phyloP scores from a whole-genome alignment of 129 eudicot genomes.

The Flaveria bidentis region DNA sequence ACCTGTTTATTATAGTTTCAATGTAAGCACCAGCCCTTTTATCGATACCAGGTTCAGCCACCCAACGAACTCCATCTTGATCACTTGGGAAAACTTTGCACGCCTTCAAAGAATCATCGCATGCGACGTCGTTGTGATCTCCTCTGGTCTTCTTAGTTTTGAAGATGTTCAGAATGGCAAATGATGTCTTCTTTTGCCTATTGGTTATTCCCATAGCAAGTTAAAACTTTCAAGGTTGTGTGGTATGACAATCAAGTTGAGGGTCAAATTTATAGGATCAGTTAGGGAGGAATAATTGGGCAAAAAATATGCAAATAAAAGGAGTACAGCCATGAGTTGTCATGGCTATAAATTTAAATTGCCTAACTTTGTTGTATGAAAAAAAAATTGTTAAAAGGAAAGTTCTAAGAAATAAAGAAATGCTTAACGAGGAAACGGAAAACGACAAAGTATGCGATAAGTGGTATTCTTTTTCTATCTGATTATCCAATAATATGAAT shows the following conservation, averaged over 20 bases:
- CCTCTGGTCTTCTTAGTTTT: conserved; percentile 27
- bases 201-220: conserved; percentile 32
- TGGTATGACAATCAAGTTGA: background rate
- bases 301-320: background rate
- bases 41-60: conserved; percentile 46
- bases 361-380: background rate
- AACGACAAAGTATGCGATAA: background rate
- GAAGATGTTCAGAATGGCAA: conserved; percentile 35
- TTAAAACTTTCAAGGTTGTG: conserved; percentile 1
- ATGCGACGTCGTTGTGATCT: conserved; percentile 14
- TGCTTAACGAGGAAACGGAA: background rate
- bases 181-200: conserved; percentile 38
- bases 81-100: conserved; percentile 40
- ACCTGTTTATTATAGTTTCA: conserved; percentile 31
- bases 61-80: conserved; percentile 46
- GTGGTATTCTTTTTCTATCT: background rate
- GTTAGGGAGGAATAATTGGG: conserved; percentile 1
- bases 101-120: conserved; percentile 23
- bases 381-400: background rate
- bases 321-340: background rate
- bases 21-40: conserved; percentile 38
- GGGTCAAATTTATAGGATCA: background rate
- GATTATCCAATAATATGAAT: too few relatives aligned
- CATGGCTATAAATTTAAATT: background rate
- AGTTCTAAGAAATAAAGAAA: background rate